These are phyloP conservation scores for Euphorbia corollata DNA, from an alignment of 441 rosid genomes.

Conservation along the genomic window DNA sequence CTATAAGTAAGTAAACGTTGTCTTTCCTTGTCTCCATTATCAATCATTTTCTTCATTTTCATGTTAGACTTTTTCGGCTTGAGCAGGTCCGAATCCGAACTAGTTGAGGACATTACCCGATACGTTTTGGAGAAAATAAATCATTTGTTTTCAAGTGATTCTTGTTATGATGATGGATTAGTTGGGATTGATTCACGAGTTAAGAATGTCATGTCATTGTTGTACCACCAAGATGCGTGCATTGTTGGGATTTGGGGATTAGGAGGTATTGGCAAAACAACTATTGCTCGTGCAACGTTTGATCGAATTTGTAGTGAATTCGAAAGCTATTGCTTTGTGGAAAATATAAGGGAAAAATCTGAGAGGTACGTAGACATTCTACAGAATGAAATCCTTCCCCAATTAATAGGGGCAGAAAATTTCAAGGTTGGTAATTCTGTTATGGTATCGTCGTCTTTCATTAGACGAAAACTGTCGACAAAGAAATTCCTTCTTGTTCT, in stretches of 20 bases:
- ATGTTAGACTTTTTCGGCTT: neutral
- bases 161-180: neutral
- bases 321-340: neutral
- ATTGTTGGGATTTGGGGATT: constrained; percentile 13
- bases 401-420: neutral
- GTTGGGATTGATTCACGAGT: constrained; percentile 17
- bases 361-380: neutral
- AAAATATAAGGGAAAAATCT: neutral
- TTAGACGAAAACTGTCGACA: neutral
- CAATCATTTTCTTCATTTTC: neutral
- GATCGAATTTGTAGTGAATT: neutral
- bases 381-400: neutral
- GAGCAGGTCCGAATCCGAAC: constrained; percentile 9
- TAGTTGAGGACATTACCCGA: neutral
- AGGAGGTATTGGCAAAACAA: constrained; percentile 18
- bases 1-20: neutral
- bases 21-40: neutral
- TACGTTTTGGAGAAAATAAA: neutral
- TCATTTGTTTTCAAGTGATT: neutral
- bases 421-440: neutral
- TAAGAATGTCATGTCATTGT: neutral
- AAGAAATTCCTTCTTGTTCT: constrained; percentile 13
- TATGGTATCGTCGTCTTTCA: neutral
- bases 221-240: neutral
- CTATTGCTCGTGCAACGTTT: constrained; percentile 1